A percentile compares a stretch with the other conserved stretches of the same genome.
Evolutionary conservation across 169 alveolate genomes (phyloP).

Genomic region (Babesia bovis): DNA sequence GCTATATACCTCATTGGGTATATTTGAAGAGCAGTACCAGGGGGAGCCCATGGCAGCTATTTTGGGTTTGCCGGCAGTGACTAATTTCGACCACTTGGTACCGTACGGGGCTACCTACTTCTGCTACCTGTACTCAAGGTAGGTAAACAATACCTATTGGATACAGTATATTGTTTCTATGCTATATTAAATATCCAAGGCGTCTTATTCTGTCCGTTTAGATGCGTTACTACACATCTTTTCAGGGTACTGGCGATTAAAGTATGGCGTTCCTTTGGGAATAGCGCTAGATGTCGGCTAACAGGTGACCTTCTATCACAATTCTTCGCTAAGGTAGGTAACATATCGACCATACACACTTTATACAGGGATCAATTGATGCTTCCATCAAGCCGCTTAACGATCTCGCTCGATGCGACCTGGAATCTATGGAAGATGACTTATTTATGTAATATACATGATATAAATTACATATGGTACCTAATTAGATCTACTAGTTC

Average conservation of each 20-base stretch:
- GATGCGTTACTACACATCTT: too few species aligned
- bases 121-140: slow-evolving; percentile 75
- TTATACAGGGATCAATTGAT: slow-evolving; percentile 61
- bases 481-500: too few species aligned
- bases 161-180: neutral
- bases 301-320: slow-evolving; percentile 37
- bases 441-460: slow-evolving; percentile 7
- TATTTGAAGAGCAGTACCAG: slow-evolving; percentile 30
- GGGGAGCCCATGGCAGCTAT: neutral
- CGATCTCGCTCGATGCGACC: slow-evolving; percentile 43
- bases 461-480: too few species aligned
- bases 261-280: slow-evolving; percentile 49
- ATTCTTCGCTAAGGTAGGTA: slow-evolving; percentile 51
- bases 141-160: neutral
- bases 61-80: slow-evolving; percentile 57
- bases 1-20: slow-evolving; percentile 2
- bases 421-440: slow-evolving; percentile 22
- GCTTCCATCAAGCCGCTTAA: slow-evolving; percentile 46
- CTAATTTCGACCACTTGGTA: slow-evolving; percentile 74
- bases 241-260: slow-evolving; percentile 62
- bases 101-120: slow-evolving; percentile 78
- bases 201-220: neutral
- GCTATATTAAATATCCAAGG: neutral
- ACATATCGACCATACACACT: neutral
- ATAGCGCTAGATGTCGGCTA: neutral